Percentiles rank a stretch among this genome's conserved stretches.
These are phyloP conservation scores for Actinomucor elegans DNA, from an alignment of 371 early-diverging fungal genomes.

Conservation along the genomic window DNA sequence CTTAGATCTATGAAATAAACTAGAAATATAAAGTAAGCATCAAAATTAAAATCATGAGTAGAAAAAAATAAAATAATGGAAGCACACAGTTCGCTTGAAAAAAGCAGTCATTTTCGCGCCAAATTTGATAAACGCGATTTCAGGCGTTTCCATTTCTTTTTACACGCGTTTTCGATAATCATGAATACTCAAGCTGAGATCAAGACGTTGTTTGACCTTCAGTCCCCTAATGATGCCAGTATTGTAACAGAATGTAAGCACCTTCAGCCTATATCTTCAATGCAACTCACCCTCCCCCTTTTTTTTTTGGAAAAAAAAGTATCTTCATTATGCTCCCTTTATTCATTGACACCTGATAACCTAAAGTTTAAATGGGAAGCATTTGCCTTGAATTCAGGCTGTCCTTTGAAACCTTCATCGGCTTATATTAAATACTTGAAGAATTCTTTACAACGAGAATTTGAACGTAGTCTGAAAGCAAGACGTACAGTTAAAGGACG, in stretches of 20 bases:
- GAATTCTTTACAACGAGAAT: slow-evolving; percentile 31
- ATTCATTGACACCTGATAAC: slow-evolving; percentile 32
- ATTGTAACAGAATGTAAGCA: slow-evolving; percentile 4
- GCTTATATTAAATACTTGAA: slow-evolving; percentile 30
- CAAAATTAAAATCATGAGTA: too few species aligned
- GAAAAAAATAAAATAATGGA: too few species aligned
- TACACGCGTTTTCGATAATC: not conserved
- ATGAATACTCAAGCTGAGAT: slow-evolving; percentile 7
- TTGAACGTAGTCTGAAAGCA: slow-evolving; percentile 28
- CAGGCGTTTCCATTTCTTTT: too few species aligned
- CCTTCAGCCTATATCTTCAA: too few species aligned
- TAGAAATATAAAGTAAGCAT: too few species aligned
- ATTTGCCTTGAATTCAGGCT: slow-evolving; percentile 29
- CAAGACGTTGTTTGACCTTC: not conserved
- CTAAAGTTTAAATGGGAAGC: slow-evolving; percentile 53
- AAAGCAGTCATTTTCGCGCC: too few species aligned
- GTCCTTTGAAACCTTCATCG: slow-evolving; percentile 24
- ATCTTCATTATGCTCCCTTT: slow-evolving; percentile 34
- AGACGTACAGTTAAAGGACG: slow-evolving; percentile 6
- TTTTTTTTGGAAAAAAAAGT: too few species aligned
- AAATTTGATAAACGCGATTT: too few species aligned
- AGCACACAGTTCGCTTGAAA: too few species aligned
- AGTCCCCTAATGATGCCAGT: not conserved
- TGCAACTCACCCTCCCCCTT: too few species aligned
- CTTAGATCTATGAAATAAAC: too few species aligned